Conservation (phyloP, 768 basidiomycete species). For the Mycena metata region DNA sequence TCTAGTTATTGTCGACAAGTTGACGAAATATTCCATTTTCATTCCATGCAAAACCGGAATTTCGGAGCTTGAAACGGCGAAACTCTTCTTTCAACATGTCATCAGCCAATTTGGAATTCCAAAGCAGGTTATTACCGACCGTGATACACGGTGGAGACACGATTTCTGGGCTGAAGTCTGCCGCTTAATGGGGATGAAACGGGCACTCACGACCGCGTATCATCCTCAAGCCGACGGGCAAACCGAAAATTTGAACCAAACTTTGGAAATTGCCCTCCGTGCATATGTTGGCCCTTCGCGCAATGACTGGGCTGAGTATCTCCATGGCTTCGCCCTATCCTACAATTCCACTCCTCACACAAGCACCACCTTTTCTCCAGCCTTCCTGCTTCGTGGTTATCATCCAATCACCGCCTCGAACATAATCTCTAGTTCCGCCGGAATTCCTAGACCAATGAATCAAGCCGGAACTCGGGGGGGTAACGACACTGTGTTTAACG, state of each 20-base stretch:
- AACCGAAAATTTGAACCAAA: conserved; percentile 51
- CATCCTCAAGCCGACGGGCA: conserved; percentile 55
- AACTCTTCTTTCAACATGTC: conserved; percentile 5
- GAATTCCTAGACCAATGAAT: not conserved
- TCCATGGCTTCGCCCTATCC: conserved; percentile 43
- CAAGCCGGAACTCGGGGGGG: conserved; percentile 4
- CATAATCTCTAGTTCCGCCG: not conserved
- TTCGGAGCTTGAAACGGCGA: conserved; percentile 35
- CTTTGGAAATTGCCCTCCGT: conserved; percentile 46
- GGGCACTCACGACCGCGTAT: conserved; percentile 44
- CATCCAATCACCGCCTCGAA: conserved; percentile 36
- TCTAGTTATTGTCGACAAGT: too few species aligned
- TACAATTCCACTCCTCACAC: conserved; percentile 50
- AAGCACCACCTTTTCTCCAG: conserved; percentile 45
- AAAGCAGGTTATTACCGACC: conserved; percentile 46
- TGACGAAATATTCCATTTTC: too few species aligned
- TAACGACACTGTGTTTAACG: not conserved
- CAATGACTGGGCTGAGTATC: conserved; percentile 43
- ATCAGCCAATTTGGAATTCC: conserved; percentile 25
- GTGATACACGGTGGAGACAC: conserved; percentile 44
- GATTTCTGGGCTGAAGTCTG: conserved; percentile 47
- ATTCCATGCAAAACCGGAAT: conserved; percentile 44
- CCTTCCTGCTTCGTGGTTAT: conserved; percentile 46
- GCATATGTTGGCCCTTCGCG: conserved; percentile 44
- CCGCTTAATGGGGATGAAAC: conserved; percentile 42